phyloP scores from a whole-genome alignment of 2,329 filamentous ascomycete species.

The Fusarium clavum region DNA sequence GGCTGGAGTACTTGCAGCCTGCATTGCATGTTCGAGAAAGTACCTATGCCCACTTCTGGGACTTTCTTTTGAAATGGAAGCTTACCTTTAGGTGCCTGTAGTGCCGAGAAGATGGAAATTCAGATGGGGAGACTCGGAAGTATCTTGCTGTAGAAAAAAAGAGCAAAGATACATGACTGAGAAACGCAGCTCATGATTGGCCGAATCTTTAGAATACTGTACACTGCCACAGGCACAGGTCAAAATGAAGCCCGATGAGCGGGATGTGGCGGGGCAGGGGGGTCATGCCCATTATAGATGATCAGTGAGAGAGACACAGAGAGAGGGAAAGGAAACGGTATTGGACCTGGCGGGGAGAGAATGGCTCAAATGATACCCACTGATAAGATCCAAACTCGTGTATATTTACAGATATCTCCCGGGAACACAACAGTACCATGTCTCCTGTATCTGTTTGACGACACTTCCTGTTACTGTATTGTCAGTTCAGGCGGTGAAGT shows the following conservation, averaged over 20 bases:
- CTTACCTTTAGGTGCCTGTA: not conserved
- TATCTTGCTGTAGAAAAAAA: constrained; percentile 16
- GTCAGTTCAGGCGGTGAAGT: constrained; percentile 11
- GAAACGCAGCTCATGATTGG: constrained; percentile 25
- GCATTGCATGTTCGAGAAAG: constrained; percentile 13
- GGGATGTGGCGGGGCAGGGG: constrained; percentile 44
- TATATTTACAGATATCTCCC: not conserved
- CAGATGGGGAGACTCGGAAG: constrained; percentile 43
- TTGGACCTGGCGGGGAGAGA: constrained; percentile 6
- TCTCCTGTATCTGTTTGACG: not conserved
- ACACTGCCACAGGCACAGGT: constrained; percentile 36
- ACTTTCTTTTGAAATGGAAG: constrained; percentile 30
- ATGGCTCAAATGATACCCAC: constrained; percentile 21
- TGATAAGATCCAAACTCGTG: constrained; percentile 19
- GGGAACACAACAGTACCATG: not conserved
- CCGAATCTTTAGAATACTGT: not conserved
- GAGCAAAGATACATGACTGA: constrained; percentile 17
- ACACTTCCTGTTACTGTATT: not conserved
- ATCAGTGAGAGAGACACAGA: constrained; percentile 8
- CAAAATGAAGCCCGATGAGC: constrained; percentile 20
- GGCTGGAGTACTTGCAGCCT: constrained; percentile 14
- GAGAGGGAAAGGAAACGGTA: constrained; percentile 7
- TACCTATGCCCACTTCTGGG: constrained; percentile 37
- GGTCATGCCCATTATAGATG: constrained; percentile 21
- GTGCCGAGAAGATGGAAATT: not conserved